Conservation (phyloP, 2,329 filamentous ascomycete species). For the Knufia petricola region DNA sequence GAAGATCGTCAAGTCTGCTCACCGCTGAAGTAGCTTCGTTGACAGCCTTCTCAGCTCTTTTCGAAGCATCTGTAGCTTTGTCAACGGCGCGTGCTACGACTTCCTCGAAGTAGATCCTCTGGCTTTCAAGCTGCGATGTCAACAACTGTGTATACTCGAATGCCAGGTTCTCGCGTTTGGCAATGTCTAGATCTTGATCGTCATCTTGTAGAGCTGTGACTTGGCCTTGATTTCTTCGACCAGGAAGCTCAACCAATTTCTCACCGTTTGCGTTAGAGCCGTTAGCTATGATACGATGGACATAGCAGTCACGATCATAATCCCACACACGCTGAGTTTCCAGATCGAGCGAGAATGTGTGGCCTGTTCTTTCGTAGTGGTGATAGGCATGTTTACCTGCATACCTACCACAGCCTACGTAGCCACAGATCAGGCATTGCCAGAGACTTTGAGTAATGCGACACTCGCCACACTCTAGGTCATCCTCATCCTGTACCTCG, state of each 20-base stretch:
- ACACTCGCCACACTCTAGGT: conserved; percentile 63
- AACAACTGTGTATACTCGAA: conserved; percentile 92
- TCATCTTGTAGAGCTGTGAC: conserved; percentile 18
- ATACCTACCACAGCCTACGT: conserved; percentile 87
- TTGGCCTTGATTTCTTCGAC: conserved; percentile 45
- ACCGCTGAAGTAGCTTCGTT: conserved; percentile 55
- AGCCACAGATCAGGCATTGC: conserved; percentile 91
- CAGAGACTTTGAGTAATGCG: conserved; percentile 70
- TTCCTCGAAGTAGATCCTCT: conserved; percentile 89
- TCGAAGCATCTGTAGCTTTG: conserved; percentile 68
- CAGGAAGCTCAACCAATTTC: conserved; percentile 72
- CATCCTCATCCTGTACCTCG: conserved; percentile 45
- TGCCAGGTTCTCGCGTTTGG: conserved; percentile 68
- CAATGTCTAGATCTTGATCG: conserved; percentile 27
- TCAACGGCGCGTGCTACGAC: conserved; percentile 80
- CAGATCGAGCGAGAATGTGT: conserved; percentile 88
- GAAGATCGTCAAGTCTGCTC: conserved; percentile 45
- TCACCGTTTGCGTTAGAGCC: conserved; percentile 56
- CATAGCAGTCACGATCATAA: conserved; percentile 90
- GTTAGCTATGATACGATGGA: conserved; percentile 87
- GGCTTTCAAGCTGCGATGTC: conserved; percentile 83
- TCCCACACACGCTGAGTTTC: conserved; percentile 96
- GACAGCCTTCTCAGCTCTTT: conserved; percentile 49
- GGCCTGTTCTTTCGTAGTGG: conserved; percentile 81
- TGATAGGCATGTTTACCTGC: conserved; percentile 88